A percentile compares a stretch with the other conserved stretches of the same genome.
These are phyloP conservation scores for Candida mattraensis DNA, from an alignment of 805 yeast species.

Conservation along the genomic window DNA sequence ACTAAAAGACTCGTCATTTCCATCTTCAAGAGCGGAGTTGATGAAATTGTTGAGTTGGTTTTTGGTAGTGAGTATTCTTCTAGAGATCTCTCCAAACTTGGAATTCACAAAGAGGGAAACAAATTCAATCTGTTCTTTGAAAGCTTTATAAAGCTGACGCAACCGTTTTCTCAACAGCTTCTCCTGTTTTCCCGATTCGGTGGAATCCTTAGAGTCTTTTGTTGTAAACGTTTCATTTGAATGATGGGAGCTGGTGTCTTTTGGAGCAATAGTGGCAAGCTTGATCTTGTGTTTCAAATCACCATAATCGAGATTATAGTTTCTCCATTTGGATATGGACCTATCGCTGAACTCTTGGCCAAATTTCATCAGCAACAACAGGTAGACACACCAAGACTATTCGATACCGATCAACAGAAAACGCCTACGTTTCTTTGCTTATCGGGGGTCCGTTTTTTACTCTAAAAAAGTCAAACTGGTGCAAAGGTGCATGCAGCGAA, in stretches of 20 bases:
- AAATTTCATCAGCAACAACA: conserved; percentile 63
- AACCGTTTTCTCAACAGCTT: conserved; percentile 24
- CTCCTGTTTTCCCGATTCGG: conserved; percentile 10
- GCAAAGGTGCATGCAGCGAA: too few relatives aligned
- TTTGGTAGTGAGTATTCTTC: conserved; percentile 36
- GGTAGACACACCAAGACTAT: too few relatives aligned
- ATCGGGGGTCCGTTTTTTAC: too few relatives aligned
- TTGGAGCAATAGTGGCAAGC: conserved; percentile 44
- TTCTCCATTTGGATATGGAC: conserved; percentile 87
- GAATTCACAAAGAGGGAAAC: conserved; percentile 63
- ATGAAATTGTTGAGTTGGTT: conserved; percentile 29
- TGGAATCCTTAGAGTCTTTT: conserved; percentile 3
- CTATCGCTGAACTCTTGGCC: conserved; percentile 72
- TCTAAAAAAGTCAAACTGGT: too few relatives aligned
- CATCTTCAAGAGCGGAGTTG: conserved; percentile 13
- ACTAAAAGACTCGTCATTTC: conserved; percentile 3
- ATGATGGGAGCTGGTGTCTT: conserved; percentile 13
- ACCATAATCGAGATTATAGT: conserved; percentile 80
- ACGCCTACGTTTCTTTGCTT: too few relatives aligned
- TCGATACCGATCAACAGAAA: too few relatives aligned
- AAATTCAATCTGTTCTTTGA: conserved; percentile 59
- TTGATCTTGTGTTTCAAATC: conserved; percentile 68
- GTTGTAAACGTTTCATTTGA: conserved; percentile 20
- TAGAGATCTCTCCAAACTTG: conserved; percentile 67
- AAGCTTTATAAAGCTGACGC: conserved; percentile 40